phyloP scores from a whole-genome alignment of 2,329 filamentous ascomycete species.

The Cercospora sp. region DNA sequence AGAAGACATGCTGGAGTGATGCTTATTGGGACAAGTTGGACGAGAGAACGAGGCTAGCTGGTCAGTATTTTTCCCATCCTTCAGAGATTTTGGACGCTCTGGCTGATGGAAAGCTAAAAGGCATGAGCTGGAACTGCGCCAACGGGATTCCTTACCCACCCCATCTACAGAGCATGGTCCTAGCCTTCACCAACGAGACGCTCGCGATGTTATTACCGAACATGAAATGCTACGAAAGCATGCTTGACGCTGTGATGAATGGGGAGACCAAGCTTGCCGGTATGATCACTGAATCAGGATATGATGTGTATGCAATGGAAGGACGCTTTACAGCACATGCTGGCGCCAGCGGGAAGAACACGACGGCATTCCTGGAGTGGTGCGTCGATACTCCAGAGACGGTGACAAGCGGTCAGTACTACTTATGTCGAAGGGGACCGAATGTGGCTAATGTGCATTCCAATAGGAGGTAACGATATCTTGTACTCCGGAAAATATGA shows the following conservation, averaged over 20 bases:
- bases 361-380: conserved; percentile 24
- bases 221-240: conserved; percentile 24
- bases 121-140: conserved; percentile 27
- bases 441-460: background rate
- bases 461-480: conserved; percentile 13
- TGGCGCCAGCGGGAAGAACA: conserved; percentile 16
- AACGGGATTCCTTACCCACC: conserved; percentile 12
- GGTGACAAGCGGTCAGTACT: background rate
- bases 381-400: conserved; percentile 13
- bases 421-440: too few species aligned
- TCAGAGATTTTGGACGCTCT: background rate
- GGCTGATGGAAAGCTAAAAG: background rate
- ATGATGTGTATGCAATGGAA: conserved; percentile 24
- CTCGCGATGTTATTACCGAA: conserved; percentile 15
- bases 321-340: conserved; percentile 21
- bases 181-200: conserved; percentile 7
- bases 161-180: conserved; percentile 26
- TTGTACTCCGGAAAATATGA: conserved; percentile 17
- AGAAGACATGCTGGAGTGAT: conserved; percentile 25
- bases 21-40: conserved; percentile 24
- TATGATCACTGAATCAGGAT: conserved; percentile 16
- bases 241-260: conserved; percentile 13
- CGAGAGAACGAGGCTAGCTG: conserved; percentile 11
- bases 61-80: background rate
- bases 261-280: conserved; percentile 17